Conservation (phyloP, 78 protist species). For the Dictyostelium brefeldianum region DNA sequence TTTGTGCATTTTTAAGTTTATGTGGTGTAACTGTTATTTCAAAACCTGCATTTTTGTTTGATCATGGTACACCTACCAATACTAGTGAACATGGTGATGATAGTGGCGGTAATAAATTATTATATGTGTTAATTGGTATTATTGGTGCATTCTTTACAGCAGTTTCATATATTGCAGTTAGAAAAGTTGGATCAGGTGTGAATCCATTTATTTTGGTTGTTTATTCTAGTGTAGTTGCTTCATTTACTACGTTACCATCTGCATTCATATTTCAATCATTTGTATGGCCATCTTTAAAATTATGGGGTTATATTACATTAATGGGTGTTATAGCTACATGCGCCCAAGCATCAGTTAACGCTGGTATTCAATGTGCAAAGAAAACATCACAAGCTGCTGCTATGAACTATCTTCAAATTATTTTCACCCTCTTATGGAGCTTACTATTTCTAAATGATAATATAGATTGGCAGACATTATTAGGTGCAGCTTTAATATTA, state of each 20-base stretch:
- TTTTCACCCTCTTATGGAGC: slow-evolving; percentile 63
- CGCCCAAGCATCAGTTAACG: slow-evolving; percentile 42
- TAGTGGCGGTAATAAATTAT: neutral
- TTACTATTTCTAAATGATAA: neutral
- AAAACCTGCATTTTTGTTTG: slow-evolving; percentile 52
- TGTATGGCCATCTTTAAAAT: slow-evolving; percentile 15
- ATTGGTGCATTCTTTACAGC: slow-evolving; percentile 47
- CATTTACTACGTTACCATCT: neutral
- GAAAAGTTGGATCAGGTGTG: slow-evolving; percentile 53
- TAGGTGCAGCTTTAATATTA: slow-evolving; percentile 45
- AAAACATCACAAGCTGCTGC: slow-evolving; percentile 55
- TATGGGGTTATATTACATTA: slow-evolving; percentile 22
- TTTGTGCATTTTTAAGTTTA: slow-evolving; percentile 48
- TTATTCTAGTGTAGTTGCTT: slow-evolving; percentile 6
- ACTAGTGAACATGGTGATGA: neutral
- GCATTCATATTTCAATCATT: slow-evolving; percentile 10
- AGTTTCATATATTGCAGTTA: slow-evolving; percentile 38
- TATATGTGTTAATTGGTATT: slow-evolving; percentile 39
- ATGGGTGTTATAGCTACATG: slow-evolving; percentile 18
- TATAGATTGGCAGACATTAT: neutral
- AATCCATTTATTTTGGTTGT: slow-evolving; percentile 60
- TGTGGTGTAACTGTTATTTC: slow-evolving; percentile 45
- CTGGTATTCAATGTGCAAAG: slow-evolving; percentile 54
- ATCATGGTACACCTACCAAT: neutral
- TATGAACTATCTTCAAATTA: slow-evolving; percentile 57